Base-by-base conservation (phyloP, 805 yeast genomes). In the Clavispora vitiphila region DNA sequence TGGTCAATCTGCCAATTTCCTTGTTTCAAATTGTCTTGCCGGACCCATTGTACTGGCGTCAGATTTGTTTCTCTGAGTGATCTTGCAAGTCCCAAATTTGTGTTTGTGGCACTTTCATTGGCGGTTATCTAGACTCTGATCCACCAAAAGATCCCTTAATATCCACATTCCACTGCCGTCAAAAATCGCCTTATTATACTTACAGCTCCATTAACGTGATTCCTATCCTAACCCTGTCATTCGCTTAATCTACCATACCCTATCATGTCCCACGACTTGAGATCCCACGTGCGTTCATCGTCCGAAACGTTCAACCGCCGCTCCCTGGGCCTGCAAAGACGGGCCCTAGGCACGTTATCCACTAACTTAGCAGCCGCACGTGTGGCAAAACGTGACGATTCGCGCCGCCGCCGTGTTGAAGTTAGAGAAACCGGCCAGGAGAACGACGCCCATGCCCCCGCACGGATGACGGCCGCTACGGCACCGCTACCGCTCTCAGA, bases 351-450 rank as follows among this genome's bases (percentile, higher is more conserved):
- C n/a, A 41, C 42, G 7, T 40, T 51, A 18, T 40, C 49, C 38
- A 51, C 55, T 6, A 51, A 51, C 25, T 36, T 49, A 4, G 53
- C 50, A n/a, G 43, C 46, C 15, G 38, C 53, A 4, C 49, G 53
- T 5, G 50, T 49, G 14, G 39, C 46, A n/a, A 50, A 49, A 21
- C 49, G 49, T 24, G 54, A 50, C 18, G 53, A 48, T 14, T 44
- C 36, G 23, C 39, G 45, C 23, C 53, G 53, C 35, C 43, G 51
- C 15, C 49, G 55, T 20, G 48, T 44, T 19, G 53, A 47, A 4
- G 37, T 41, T 2, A 42, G 51, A n/a, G 55, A 50, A 25, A 20
- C 42, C 10, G 54, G 53, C 36, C 50, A 48, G 29, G 54, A 50
- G 31, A 50, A 50, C 23, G 52, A 43, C 12, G 38, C 38, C 2